These are phyloP conservation scores for Noccaea bulbosa DNA, from an alignment of 345 rosid species.

Conservation along the genomic window DNA sequence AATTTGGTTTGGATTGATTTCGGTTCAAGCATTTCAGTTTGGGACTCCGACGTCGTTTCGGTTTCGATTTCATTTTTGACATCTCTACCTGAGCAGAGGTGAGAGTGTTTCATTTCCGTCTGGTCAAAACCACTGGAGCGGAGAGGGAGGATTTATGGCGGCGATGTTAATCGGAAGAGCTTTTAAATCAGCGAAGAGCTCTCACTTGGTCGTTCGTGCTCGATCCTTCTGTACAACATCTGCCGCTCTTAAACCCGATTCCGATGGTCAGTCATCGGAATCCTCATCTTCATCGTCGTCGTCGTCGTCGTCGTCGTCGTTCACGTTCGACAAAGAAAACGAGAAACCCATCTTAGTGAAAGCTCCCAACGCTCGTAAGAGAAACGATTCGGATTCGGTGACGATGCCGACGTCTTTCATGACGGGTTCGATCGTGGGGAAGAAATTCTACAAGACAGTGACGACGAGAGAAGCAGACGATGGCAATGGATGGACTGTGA, in stretches of 20 bases:
- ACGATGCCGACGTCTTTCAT: constrained; percentile 88
- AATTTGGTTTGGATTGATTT: no score
- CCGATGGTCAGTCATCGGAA: constrained; percentile 42
- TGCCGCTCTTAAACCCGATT: constrained; percentile 44
- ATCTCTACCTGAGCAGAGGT: constrained; percentile 25
- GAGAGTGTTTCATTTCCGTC: background rate
- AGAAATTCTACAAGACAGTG: constrained; percentile 79
- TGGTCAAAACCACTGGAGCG: constrained; percentile 34
- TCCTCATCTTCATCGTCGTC: constrained; percentile 63
- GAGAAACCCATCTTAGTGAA: constrained; percentile 54
- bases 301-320: constrained; percentile 58
- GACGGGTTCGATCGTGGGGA: constrained; percentile 96
- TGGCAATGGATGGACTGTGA: constrained; percentile 90
- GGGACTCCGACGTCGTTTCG: background rate
- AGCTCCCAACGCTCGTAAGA: constrained; percentile 45
- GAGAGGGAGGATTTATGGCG: constrained; percentile 33
- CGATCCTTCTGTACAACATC: constrained; percentile 53
- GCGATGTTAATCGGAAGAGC: constrained; percentile 49
- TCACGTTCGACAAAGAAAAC: constrained; percentile 50
- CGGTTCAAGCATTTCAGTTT: no score
- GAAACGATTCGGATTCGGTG: constrained; percentile 52
- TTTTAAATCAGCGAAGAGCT: constrained; percentile 46
- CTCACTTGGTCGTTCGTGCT: constrained; percentile 34
- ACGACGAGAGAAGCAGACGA: constrained; percentile 85
- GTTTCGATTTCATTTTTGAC: background rate